phyloP scores from a whole-genome alignment of 768 basidiomycete species.

The Gelatoporia subvermispora region DNA sequence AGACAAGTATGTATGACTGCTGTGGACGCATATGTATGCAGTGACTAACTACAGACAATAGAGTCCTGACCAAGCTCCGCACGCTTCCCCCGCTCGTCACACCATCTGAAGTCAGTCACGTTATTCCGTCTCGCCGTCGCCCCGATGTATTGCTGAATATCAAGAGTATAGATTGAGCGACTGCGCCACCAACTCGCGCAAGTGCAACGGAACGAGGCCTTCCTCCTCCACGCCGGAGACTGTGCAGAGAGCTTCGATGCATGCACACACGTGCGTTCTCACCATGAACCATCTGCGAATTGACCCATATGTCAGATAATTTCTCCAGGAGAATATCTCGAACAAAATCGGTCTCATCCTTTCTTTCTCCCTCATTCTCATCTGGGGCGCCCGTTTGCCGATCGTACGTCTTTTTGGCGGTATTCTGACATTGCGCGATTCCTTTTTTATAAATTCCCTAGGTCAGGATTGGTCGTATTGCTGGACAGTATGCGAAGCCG shows the following conservation, averaged over 20 bases:
- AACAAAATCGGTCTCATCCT: slow-evolving; percentile 88
- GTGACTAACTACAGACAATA: slow-evolving; percentile 20
- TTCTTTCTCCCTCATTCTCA: slow-evolving; percentile 90
- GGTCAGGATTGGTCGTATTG: slow-evolving; percentile 87
- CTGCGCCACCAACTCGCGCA: slow-evolving; percentile 73
- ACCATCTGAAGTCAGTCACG: slow-evolving; percentile 71
- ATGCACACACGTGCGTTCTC: slow-evolving; percentile 60
- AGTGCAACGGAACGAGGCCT: slow-evolving; percentile 84
- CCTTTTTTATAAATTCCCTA: slow-evolving; percentile 18
- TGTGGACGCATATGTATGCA: slow-evolving; percentile 1
- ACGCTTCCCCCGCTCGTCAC: slow-evolving; percentile 88
- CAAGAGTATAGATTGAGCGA: slow-evolving; percentile 62
- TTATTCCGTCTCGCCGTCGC: slow-evolving; percentile 1
- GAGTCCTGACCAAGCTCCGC: slow-evolving; percentile 74
- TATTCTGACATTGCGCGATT: not conserved
- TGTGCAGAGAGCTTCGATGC: slow-evolving; percentile 96
- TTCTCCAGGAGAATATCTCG: slow-evolving; percentile 72
- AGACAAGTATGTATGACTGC: slow-evolving; percentile 34
- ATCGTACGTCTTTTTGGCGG: slow-evolving; percentile 47
- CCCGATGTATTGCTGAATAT: slow-evolving; percentile 6
- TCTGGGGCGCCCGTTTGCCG: slow-evolving; percentile 92
- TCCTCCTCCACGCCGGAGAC: slow-evolving; percentile 95
- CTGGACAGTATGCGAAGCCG: slow-evolving; percentile 95
- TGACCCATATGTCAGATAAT: slow-evolving; percentile 3
- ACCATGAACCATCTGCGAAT: slow-evolving; percentile 8